Evolutionary conservation across 2,329 filamentous ascomycete species (phyloP), one percentile per base, ranked within the genome.

Genomic region (Ascochyta koolunga): DNA sequence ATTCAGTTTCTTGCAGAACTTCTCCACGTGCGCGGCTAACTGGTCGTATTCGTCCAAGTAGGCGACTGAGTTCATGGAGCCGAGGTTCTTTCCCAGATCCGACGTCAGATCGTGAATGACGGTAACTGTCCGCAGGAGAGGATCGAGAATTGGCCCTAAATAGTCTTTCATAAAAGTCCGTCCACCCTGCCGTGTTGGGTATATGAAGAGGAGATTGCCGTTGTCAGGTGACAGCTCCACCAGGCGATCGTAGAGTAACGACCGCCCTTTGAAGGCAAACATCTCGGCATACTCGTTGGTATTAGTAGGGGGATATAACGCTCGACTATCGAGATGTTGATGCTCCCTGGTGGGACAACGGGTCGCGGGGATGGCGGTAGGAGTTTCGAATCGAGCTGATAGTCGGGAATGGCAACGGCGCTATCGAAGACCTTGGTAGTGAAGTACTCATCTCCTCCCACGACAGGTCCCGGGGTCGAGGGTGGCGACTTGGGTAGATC

Each of bases 221-320:
- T 80, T 78, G 31, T 83, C 69, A 0, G 80, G 76, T 0, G 84
- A 85, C 0, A 88, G 76, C 64, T 88, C 86, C 22, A 79, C 76
- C 19, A 88, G 73, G 19, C 86, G 82, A 65, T 88, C 85, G 35
- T 85, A 80, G 1, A 88, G 76, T 42, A 85, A 76, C 0, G 85
- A 88, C 4, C 66, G 66, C 5, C 82, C 80, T 38, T 75, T 77
- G 3, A 78, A 72, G 15, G 75, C 77, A 68, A 87, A 87, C 64
- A 88, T 80, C 58, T 85, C 81, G 27, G 76, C 71, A 54, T 85
- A 86, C 65, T 88, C 86, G 60, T 83, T 79, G 0, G 75, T 66
- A 19, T 80, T 85, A 0, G 83, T 80, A 2, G 86, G 85, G 86
- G 86, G n/a, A 88, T 84, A 68, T 86, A 88, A 32, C 86, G 82